These are phyloP conservation scores for Plenodomus lindquistii DNA, from an alignment of 2,329 filamentous ascomycete species.

Conservation along the genomic window DNA sequence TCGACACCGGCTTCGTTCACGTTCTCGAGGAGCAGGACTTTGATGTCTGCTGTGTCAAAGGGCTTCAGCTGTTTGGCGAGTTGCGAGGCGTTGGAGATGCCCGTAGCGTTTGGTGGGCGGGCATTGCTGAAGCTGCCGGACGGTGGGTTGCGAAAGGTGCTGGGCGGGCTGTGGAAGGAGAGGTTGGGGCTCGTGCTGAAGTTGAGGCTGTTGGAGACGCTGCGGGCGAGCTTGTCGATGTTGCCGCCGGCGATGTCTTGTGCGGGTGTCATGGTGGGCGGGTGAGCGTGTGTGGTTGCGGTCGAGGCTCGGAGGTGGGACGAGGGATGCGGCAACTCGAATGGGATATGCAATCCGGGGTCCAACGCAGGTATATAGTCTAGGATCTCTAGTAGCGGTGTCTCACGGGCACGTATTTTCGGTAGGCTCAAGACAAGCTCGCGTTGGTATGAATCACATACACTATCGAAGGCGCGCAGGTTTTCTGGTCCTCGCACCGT, in stretches of 20 bases:
- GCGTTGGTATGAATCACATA: slow-evolving; percentile 3
- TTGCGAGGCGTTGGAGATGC: slow-evolving; percentile 38
- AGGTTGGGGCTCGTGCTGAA: slow-evolving; percentile 76
- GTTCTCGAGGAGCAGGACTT: slow-evolving; percentile 93
- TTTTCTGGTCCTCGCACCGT: slow-evolving; percentile 12
- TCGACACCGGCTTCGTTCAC: slow-evolving; percentile 88
- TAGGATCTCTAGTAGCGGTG: slow-evolving; percentile 2
- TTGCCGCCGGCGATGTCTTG: slow-evolving; percentile 39
- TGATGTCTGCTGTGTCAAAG: slow-evolving; percentile 94
- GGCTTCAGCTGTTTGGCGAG: slow-evolving; percentile 81
- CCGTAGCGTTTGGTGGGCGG: slow-evolving; percentile 39
- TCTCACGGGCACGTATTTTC: background rate
- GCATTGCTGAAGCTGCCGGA: slow-evolving; percentile 40
- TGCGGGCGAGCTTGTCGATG: slow-evolving; percentile 46
- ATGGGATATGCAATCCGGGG: slow-evolving; percentile 17
- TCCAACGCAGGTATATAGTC: slow-evolving; percentile 2
- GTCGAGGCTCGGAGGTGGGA: slow-evolving; percentile 14
- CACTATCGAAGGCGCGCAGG: slow-evolving; percentile 2
- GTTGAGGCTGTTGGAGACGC: slow-evolving; percentile 63
- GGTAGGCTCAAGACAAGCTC: background rate
- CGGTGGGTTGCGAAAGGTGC: slow-evolving; percentile 55
- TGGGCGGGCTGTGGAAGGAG: slow-evolving; percentile 73
- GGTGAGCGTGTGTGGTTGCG: slow-evolving; percentile 24
- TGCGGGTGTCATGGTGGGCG: slow-evolving; percentile 37
- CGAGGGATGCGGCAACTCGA: slow-evolving; percentile 22